Conservation (phyloP, 1,284 basidiomycete genomes). For the Pseudozyma sp. region DNA sequence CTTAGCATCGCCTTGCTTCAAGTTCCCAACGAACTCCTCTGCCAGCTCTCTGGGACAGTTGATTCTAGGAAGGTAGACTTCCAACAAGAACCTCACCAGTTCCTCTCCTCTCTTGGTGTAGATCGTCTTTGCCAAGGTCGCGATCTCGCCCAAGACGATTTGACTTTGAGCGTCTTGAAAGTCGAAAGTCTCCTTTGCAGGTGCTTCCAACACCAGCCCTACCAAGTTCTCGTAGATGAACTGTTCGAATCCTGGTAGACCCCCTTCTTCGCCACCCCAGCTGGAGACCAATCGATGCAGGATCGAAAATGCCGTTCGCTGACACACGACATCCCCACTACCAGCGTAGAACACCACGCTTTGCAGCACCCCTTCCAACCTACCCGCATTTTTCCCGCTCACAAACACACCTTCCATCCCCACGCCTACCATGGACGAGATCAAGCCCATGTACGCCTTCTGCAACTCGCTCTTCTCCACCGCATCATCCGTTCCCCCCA, state of each 20-base stretch:
- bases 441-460: slow-evolving; percentile 86
- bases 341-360: slow-evolving; percentile 72
- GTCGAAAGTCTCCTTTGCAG: slow-evolving; percentile 84
- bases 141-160: slow-evolving; percentile 45
- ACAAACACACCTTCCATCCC: slow-evolving; percentile 86
- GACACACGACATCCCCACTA: slow-evolving; percentile 71
- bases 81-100: slow-evolving; percentile 82
- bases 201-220: slow-evolving; percentile 84
- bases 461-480: slow-evolving; percentile 86
- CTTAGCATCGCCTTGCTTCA: slow-evolving; percentile 75
- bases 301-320: slow-evolving; percentile 85
- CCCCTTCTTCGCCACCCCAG: slow-evolving; percentile 75
- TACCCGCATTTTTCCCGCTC: slow-evolving; percentile 84
- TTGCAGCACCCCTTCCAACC: slow-evolving; percentile 82
- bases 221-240: slow-evolving; percentile 91
- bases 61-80: slow-evolving; percentile 86
- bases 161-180: slow-evolving; percentile 81
- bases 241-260: slow-evolving; percentile 87
- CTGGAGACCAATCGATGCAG: slow-evolving; percentile 77
- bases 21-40: slow-evolving; percentile 74
- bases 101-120: slow-evolving; percentile 84
- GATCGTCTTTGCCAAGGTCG: slow-evolving; percentile 80
- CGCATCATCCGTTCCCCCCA: slow-evolving; percentile 90
- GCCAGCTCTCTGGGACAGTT: slow-evolving; percentile 84
- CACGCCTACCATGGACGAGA: slow-evolving; percentile 81